Percentiles rank a stretch among this genome's conserved stretches.
phyloP scores from a whole-genome alignment of 805 yeast genomes.

The Lipomyces oligophaga region DNA sequence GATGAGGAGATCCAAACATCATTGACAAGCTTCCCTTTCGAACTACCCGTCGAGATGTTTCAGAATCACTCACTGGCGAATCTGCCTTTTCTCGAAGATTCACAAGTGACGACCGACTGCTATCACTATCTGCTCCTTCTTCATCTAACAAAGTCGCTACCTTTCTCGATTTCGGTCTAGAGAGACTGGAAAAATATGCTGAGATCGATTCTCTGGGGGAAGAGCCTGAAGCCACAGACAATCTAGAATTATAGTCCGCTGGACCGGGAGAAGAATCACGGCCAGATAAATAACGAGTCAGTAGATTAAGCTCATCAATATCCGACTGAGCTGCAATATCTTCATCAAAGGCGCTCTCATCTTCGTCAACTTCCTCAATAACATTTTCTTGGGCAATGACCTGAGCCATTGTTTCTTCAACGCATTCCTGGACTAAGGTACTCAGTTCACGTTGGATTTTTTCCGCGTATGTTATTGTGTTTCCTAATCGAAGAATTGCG shows the following conservation, averaged over 20 bases:
- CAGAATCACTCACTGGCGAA: conserved; percentile 27
- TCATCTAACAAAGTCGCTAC: conserved; percentile 12
- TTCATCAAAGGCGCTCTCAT: conserved; percentile 24
- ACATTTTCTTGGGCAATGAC: conserved; percentile 41
- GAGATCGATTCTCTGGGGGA: conserved; percentile 17
- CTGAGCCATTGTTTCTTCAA: conserved; percentile 58
- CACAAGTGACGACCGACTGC: conserved; percentile 25
- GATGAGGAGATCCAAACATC: conserved; percentile 26
- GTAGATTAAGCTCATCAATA: conserved; percentile 24
- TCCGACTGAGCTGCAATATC: conserved; percentile 24
- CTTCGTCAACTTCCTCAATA: conserved; percentile 26
- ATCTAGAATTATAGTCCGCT: conserved; percentile 10
- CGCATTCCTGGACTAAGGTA: conserved; percentile 56
- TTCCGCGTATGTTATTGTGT: conserved; percentile 69
- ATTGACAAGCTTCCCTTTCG: conserved; percentile 20
- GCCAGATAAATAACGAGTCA: conserved; percentile 7
- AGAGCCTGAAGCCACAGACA: conserved; percentile 23
- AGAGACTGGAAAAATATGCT: conserved; percentile 3
- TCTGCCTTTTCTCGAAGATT: conserved; percentile 26
- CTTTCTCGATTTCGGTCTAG: conserved; percentile 17
- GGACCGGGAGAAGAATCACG: conserved; percentile 21
- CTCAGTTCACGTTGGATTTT: conserved; percentile 78
- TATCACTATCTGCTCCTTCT: conserved; percentile 27
- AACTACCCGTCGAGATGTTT: conserved; percentile 1
- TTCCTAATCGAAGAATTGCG: conserved; percentile 63